These are phyloP conservation scores for Mycena leptocephala DNA, from an alignment of 768 basidiomycete species.

Conservation along the genomic window DNA sequence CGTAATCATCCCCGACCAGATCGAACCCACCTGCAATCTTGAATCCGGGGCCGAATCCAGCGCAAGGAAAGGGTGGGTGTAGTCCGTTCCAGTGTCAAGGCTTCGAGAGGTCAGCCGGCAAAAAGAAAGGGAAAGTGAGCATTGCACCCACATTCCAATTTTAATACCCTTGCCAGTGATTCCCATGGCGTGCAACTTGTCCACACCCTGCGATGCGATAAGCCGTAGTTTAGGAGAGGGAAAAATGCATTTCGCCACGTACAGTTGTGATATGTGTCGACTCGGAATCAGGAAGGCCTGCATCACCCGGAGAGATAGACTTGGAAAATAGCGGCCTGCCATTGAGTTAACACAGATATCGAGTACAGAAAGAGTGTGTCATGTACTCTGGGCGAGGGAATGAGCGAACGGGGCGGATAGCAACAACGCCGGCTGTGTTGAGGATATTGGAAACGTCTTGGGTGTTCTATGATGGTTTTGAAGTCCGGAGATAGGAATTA, in stretches of 20 bases:
- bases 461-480: neutral
- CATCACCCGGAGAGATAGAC: constrained; percentile 59
- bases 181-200: constrained; percentile 77
- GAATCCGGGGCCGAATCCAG: constrained; percentile 67
- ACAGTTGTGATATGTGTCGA: neutral
- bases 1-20: constrained; percentile 71
- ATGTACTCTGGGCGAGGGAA: constrained; percentile 61
- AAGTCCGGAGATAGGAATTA: neutral
- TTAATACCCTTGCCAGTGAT: constrained; percentile 77
- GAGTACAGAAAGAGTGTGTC: constrained; percentile 1
- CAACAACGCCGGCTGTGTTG: constrained; percentile 66
- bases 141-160: constrained; percentile 70
- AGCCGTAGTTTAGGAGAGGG: neutral
- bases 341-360: neutral
- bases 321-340: constrained; percentile 58
- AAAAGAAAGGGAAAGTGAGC: constrained; percentile 17
- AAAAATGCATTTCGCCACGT: neutral
- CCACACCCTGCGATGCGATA: constrained; percentile 63
- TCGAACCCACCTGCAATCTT: constrained; percentile 68
- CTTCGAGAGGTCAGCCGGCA: neutral
- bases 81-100: constrained; percentile 62
- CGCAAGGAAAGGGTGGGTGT: constrained; percentile 71
- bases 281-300: constrained; percentile 25
- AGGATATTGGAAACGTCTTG: constrained; percentile 67
- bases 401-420: constrained; percentile 68